These are phyloP conservation scores for Myotisia sp. DNA, from an alignment of 2,329 filamentous ascomycete species.

Conservation along the genomic window DNA sequence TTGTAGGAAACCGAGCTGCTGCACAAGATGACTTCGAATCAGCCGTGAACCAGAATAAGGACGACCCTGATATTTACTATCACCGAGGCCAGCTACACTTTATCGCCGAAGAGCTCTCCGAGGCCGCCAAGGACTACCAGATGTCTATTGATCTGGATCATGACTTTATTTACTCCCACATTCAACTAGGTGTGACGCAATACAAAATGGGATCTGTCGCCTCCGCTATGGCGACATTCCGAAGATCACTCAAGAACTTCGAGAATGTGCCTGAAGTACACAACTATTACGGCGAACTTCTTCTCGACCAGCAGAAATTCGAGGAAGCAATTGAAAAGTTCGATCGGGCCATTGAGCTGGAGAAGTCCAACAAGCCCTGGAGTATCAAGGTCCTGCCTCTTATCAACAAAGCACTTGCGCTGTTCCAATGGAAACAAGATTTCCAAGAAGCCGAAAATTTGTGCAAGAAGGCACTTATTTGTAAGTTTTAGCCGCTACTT, in stretches of 20 bases:
- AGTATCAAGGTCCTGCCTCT: conserved; percentile 95
- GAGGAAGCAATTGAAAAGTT: conserved; percentile 95
- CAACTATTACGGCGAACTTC: conserved; percentile 97
- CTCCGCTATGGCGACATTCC: conserved; percentile 96
- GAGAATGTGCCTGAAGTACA: conserved; percentile 93
- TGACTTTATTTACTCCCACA: conserved; percentile 98
- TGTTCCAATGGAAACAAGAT: conserved; percentile 98
- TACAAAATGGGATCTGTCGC: conserved; percentile 99
- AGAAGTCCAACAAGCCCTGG: conserved; percentile 83
- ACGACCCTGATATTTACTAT: conserved; percentile 96
- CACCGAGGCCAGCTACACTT: conserved; percentile 97
- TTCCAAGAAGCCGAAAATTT: conserved; percentile 89
- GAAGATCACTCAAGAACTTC: conserved; percentile 96
- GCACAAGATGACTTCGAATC: conserved; percentile 77
- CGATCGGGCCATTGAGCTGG: conserved; percentile 95
- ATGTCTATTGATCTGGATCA: conserved; percentile 95
- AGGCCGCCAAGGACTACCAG: conserved; percentile 96
- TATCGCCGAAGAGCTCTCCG: conserved; percentile 83
- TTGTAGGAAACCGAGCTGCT: conserved; percentile 63
- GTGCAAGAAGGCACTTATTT: conserved; percentile 92
- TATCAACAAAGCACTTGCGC: conserved; percentile 93
- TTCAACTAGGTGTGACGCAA: conserved; percentile 95
- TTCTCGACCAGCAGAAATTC: conserved; percentile 93
- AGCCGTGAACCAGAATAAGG: conserved; percentile 68
- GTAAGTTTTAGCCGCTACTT: conserved; percentile 49